Evolutionary conservation across 2,329 filamentous ascomycete species (phyloP), one percentile per base, ranked within the genome.

Genomic region (Blastomyces parvus): DNA sequence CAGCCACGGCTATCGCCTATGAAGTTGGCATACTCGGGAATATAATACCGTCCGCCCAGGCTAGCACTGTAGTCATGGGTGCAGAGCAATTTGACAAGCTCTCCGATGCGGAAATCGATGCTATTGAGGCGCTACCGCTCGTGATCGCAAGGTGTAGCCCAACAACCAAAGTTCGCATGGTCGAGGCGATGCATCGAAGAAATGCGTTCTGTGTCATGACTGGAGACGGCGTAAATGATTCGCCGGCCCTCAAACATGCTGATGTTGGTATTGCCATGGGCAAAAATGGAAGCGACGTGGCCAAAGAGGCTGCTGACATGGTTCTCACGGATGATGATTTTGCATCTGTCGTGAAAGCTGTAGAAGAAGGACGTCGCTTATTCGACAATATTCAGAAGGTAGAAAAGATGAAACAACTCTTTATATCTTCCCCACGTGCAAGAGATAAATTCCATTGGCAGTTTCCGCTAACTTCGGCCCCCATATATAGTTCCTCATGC

Each of bases 191-290:
- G 65, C 66, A 68, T 61, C 59, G 66, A 56, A 84, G 88, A 55
- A 81, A 83, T 17, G 82, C 82, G 22, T 90, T 88, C 74, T 88
- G 86, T 74, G 88, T 88, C 64, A 91, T 91, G 88, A 91, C 88
- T 42, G 88, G 88, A 66, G 88, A 91, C 68, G 88, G 88, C 61
- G 88, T 91, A 66, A 91, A 91, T 72, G 88, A 91, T 71, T 87
- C 87, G 9, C 88, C 88, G 0, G 89, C 87, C 9, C 80, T 91
- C 59, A 88, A 88, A 67, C 82, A 83, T 44, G 86, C 88, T 13
- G 88, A 92, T 69, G 88, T 92, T n/a, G 88, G 87, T 67, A 92
- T 91, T 65, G 88, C 88, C 63, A 91, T 91, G 88, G 88, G 88
- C 36, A 76, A 81, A 74, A 85, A 86, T 6, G 88, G 89, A 8